phyloP scores from a whole-genome alignment of 306 rosid species.

The Castanea sativa region DNA sequence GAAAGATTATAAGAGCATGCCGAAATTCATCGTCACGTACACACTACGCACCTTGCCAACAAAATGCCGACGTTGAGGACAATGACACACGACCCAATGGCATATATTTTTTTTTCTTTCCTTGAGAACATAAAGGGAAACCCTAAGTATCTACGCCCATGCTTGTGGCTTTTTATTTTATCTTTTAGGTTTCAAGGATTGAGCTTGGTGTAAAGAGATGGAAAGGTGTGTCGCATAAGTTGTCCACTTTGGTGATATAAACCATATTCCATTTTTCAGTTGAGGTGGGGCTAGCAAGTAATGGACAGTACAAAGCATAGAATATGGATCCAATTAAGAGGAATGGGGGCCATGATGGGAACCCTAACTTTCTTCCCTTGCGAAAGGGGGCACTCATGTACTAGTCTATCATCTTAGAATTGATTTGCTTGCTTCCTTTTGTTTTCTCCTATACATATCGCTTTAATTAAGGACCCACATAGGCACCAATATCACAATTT shows the following conservation, averaged over 20 bases:
- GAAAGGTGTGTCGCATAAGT: constrained; percentile 52
- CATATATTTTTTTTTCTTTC: neutral
- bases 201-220: constrained; percentile 14
- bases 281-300: constrained; percentile 41
- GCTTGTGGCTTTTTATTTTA: constrained; percentile 34
- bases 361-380: constrained; percentile 75
- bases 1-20: neutral
- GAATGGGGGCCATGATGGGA: constrained; percentile 50
- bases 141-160: constrained; percentile 37
- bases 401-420: constrained; percentile 54
- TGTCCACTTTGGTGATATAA: constrained; percentile 48
- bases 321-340: constrained; percentile 56
- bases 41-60: constrained; percentile 45
- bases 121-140: constrained; percentile 22
- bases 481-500: constrained; percentile 27
- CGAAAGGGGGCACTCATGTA: constrained; percentile 65
- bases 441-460: constrained; percentile 42
- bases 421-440: constrained; percentile 69
- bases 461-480: constrained; percentile 40
- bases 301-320: constrained; percentile 53
- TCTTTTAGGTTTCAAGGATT: constrained; percentile 17
- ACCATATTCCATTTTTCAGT: constrained; percentile 46
- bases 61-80: constrained; percentile 35
- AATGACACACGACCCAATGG: constrained; percentile 48
- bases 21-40: constrained; percentile 50